Base-by-base conservation (phyloP, 805 yeast genomes). In the Hanseniaspora hatyaiensis region DNA sequence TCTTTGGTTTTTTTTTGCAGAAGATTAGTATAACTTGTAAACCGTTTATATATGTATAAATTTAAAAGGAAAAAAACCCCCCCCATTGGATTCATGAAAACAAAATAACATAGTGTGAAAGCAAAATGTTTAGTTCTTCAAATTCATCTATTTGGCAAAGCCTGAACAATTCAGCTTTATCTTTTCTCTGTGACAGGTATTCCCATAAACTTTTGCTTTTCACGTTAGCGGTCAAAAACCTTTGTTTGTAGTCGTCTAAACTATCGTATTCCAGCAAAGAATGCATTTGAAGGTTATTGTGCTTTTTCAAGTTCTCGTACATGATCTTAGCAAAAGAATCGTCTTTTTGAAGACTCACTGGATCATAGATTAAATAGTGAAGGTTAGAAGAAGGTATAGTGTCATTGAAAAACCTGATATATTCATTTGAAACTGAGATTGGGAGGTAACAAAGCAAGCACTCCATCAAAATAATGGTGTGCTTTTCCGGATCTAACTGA, bases 351-450 rank as follows among this genome's bases (percentile, higher is more conserved):
- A 36, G 8, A 6, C 24, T 16, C 5, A 44, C 33, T 11, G 48
- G 48, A 23, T 44, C 48, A 37, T 44, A 44, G 3, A 44, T 28
- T 9, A 44, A 19, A 38, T 44, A 44, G 16, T 44, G 48, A 3
- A 42, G 16, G 5, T 34, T 36, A n/a, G 28, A 15, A 3, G 22
- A 1, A 19, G 40, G 15, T 16, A 34, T n/a, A 3, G 20, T 3
- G 11, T 19, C 16, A 18, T 34, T 43, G 42, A 44, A 36, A 13
- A 30, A 44, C 3, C 22, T 13, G 13, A 37, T 26, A n/a, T 44
- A 44, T 9, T 20, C 12, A 6, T 30, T 26, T 9, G 48, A 33
- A 6, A 37, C n/a, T 2, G 23, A 4, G 4, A 44, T 34, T 3
- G 48, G 41, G 12, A 44, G 18, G 23, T 44, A 44, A 30, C 48